Conservation (phyloP, 148 eudicot species). For the Linanthus parryae region DNA sequence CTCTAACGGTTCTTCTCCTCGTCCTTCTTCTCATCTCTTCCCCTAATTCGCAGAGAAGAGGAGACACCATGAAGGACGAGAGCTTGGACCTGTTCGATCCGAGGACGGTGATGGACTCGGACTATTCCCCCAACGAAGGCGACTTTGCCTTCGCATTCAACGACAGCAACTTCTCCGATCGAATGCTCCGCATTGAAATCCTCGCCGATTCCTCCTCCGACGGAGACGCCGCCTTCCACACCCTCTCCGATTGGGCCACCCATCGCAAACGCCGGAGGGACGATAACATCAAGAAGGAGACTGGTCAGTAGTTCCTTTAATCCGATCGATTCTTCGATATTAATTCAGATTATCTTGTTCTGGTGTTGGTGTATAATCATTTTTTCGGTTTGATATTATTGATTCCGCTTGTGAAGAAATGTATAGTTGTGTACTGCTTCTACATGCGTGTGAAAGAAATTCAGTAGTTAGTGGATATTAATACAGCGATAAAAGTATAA, state of each 20-base stretch:
- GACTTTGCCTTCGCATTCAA: slow-evolving; percentile 86
- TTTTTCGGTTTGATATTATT: no score
- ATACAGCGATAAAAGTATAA: no score
- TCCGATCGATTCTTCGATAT: background rate
- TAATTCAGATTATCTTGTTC: no score
- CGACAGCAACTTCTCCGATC: slow-evolving; percentile 85
- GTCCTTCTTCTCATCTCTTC: background rate
- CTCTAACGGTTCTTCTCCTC: no score
- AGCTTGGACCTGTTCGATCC: slow-evolving; percentile 68
- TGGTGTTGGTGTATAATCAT: no score
- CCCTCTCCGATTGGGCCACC: slow-evolving; percentile 70
- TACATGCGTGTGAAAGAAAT: no score
- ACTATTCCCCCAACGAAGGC: slow-evolving; percentile 33
- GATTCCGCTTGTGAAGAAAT: no score
- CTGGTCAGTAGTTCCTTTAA: slow-evolving; percentile 19
- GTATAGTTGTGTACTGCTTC: no score
- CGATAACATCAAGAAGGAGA: slow-evolving; percentile 45
- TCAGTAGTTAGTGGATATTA: no score
- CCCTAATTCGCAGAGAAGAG: no score
- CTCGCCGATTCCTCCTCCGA: slow-evolving; percentile 41
- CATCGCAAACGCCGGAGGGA: slow-evolving; percentile 52
- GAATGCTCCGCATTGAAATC: slow-evolving; percentile 71
- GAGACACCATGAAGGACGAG: slow-evolving; percentile 32
- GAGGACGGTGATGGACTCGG: slow-evolving; percentile 57
- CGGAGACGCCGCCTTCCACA: slow-evolving; percentile 42